Evolutionary conservation across 768 basidiomycete species (phyloP).

Genomic region (Termitomyces sp.): DNA sequence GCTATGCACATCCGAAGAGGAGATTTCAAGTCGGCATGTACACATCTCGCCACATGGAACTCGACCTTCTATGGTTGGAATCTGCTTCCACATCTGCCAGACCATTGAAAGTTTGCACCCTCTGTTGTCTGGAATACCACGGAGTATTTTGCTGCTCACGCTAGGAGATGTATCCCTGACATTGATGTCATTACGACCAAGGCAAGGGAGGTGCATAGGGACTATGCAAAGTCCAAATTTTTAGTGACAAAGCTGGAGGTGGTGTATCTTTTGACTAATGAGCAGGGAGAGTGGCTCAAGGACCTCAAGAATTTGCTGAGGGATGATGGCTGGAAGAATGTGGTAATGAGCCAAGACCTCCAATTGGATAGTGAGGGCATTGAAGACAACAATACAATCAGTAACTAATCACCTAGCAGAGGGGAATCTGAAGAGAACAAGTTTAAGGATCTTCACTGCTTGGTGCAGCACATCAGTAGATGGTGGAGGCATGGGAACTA

Average conservation of each 20-base stretch:
- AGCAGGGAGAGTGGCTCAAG: constrained; percentile 26
- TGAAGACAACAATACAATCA: too few relatives aligned
- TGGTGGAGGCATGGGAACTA: too few relatives aligned
- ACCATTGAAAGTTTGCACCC: constrained; percentile 24
- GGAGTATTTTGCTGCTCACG: constrained; percentile 22
- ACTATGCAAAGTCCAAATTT: constrained; percentile 10
- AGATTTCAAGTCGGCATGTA: constrained; percentile 32
- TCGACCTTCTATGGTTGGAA: constrained; percentile 35
- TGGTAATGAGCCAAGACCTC: constrained; percentile 29
- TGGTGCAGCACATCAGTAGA: too few relatives aligned
- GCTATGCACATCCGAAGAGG: constrained; percentile 40
- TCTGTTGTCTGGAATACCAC: constrained; percentile 20
- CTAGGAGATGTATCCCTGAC: constrained; percentile 32
- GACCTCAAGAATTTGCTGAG: constrained; percentile 24
- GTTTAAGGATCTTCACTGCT: too few relatives aligned
- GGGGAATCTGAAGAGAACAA: too few relatives aligned
- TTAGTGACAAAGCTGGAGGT: constrained; percentile 18
- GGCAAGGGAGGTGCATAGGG: constrained; percentile 18
- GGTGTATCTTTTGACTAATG: constrained; percentile 37
- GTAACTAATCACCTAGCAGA: too few relatives aligned
- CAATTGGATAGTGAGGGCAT: constrained; percentile 29
- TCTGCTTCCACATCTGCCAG: constrained; percentile 29
- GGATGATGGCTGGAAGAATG: constrained; percentile 28
- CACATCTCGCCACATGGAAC: constrained; percentile 26
- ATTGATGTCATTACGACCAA: constrained; percentile 20